Evolutionary conservation across 2,329 filamentous ascomycete genomes (phyloP).

Genomic region (Seiridium cupressi): DNA sequence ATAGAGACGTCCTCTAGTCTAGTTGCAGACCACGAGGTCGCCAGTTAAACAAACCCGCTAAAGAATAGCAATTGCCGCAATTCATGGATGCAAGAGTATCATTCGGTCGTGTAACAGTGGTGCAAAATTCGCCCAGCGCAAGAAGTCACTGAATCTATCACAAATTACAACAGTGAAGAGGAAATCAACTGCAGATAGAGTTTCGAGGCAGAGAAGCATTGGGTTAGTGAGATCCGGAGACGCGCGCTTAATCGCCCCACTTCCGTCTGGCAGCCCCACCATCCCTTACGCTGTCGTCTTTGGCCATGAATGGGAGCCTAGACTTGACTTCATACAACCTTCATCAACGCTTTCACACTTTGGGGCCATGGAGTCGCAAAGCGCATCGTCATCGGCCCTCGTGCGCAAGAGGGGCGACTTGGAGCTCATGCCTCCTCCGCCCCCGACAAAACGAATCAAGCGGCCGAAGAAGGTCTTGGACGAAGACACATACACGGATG

Average conservation of each 20-base stretch:
- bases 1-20: too few relatives aligned
- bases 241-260: not conserved
- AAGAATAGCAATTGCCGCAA: too few relatives aligned
- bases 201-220: too few relatives aligned
- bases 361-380: slow-evolving; percentile 33
- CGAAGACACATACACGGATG: slow-evolving; percentile 90
- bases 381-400: slow-evolving; percentile 53
- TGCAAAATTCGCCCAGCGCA: too few relatives aligned
- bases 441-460: slow-evolving; percentile 84
- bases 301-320: not conserved
- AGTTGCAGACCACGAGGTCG: too few relatives aligned
- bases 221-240: not conserved
- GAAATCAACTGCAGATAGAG: too few relatives aligned
- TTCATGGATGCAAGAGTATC: too few relatives aligned
- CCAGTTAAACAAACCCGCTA: too few relatives aligned
- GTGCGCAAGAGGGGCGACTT: slow-evolving; percentile 64
- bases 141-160: too few relatives aligned
- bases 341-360: not conserved
- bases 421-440: slow-evolving; percentile 85
- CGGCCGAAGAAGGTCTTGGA: slow-evolving; percentile 84
- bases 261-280: not conserved
- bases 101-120: too few relatives aligned
- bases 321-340: not conserved
- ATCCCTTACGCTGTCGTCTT: not conserved
- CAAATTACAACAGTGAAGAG: too few relatives aligned